Conservation (phyloP, 495 filamentous ascomycete species). For the Hypoxylon perforatum region DNA sequence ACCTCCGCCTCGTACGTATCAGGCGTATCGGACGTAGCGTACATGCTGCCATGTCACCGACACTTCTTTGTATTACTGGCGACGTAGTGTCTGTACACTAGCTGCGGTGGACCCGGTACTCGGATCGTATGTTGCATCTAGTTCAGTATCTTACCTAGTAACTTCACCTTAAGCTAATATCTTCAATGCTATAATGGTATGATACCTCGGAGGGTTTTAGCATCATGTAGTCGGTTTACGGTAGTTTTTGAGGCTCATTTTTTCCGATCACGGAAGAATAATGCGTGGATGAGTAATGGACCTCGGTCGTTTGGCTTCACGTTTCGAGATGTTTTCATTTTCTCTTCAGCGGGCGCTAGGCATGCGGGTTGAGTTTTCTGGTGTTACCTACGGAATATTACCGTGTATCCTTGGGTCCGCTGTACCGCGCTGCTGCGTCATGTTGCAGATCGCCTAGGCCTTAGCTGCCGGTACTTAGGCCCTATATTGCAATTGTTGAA, state of each 20-base stretch:
- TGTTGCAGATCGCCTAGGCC: slow-evolving; percentile 6
- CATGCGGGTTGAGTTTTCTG: slow-evolving; percentile 24
- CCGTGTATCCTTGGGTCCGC: background rate
- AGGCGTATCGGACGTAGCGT: background rate
- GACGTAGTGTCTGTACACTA: no score
- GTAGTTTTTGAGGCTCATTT: background rate
- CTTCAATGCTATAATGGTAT: no score
- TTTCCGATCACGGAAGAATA: background rate
- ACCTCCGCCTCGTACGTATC: background rate
- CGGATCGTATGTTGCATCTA: slow-evolving; percentile 15
- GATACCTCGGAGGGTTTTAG: background rate
- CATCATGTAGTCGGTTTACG: background rate
- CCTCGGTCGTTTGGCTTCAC: slow-evolving; percentile 9
- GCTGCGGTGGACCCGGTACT: background rate
- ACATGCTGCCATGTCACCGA: background rate
- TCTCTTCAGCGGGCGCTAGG: slow-evolving; percentile 11
- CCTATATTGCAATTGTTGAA: no score
- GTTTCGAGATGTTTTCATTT: background rate
- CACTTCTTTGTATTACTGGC: background rate
- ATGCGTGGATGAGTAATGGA: slow-evolving; percentile 22
- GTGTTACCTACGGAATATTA: no score
- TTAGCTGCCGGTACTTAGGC: no score
- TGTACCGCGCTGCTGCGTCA: slow-evolving; percentile 16
- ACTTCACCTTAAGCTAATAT: no score
- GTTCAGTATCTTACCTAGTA: no score